Conservation (phyloP, 805 yeast species). For the Lachancea fermentati region DNA sequence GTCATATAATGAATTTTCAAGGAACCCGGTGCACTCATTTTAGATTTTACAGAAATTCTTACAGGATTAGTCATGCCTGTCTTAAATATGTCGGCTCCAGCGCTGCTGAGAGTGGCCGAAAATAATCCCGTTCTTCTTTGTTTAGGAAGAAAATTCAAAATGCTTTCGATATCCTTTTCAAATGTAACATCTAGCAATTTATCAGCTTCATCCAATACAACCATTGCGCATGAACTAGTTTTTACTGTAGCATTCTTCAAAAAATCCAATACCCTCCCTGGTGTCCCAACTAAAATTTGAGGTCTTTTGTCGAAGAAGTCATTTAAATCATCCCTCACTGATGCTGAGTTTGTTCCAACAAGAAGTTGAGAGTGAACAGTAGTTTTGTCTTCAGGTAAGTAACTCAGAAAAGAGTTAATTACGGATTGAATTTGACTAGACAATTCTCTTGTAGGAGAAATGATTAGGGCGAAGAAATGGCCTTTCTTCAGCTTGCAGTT, state of each 20-base stretch:
- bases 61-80: conserved; percentile 95
- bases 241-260: conserved; percentile 52
- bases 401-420: conserved; percentile 51
- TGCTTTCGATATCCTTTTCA: conserved; percentile 58
- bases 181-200: conserved; percentile 76
- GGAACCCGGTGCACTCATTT: conserved; percentile 50
- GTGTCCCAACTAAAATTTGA: conserved; percentile 82
- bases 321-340: conserved; percentile 68
- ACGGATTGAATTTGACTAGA: conserved; percentile 71
- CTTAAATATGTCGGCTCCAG: conserved; percentile 70
- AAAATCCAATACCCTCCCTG: conserved; percentile 82
- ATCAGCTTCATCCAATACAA: conserved; percentile 92
- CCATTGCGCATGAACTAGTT: conserved; percentile 59
- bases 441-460: conserved; percentile 64
- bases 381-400: conserved; percentile 42
- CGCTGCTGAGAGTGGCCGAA: conserved; percentile 86
- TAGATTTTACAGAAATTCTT: conserved; percentile 67
- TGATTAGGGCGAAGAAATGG: conserved; percentile 61
- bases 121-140: conserved; percentile 92
- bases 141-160: conserved; percentile 68
- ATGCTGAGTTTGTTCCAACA: conserved; percentile 47
- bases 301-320: conserved; percentile 50
- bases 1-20: conserved; percentile 57
- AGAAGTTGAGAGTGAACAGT: conserved; percentile 52
- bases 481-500: conserved; percentile 44